Conservation (phyloP, 192 early-diverging fungal genomes). For the Coemansia sp. region DNA sequence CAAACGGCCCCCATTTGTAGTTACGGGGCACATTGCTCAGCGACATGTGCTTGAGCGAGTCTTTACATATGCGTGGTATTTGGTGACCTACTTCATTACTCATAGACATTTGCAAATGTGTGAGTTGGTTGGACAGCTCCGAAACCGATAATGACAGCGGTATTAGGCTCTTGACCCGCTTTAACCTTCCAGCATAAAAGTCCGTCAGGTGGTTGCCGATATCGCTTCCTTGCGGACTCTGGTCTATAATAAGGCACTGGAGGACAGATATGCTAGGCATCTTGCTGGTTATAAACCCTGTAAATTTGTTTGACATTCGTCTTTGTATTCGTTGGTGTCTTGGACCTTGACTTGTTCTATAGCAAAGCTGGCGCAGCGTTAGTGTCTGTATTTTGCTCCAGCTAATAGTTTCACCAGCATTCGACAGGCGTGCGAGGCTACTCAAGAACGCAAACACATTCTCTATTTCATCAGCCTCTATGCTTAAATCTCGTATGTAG, state of each 20-base stretch:
- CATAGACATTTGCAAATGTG: conserved; percentile 5
- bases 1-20: conserved; percentile 1
- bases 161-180: conserved; percentile 1
- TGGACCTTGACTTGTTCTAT: neutral
- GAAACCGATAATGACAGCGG: neutral
- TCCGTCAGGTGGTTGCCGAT: conserved; percentile 2
- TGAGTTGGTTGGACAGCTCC: neutral
- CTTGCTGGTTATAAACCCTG: neutral
- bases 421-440: neutral
- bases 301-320: neutral
- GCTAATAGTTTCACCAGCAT: neutral
- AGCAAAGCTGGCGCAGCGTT: neutral
- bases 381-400: conserved; percentile 6
- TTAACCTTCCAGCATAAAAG: conserved; percentile 1
- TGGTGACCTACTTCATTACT: neutral
- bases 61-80: neutral
- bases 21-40: conserved; percentile 7
- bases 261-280: conserved; percentile 1
- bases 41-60: conserved; percentile 4
- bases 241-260: conserved; percentile 4
- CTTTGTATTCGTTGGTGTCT: neutral
- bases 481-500: neutral
- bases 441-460: neutral
- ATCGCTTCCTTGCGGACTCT: neutral
- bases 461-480: conserved; percentile 2